These are phyloP conservation scores for Aspergillus brasiliensis DNA, from an alignment of 2,329 filamentous ascomycete genomes.

Conservation along the genomic window DNA sequence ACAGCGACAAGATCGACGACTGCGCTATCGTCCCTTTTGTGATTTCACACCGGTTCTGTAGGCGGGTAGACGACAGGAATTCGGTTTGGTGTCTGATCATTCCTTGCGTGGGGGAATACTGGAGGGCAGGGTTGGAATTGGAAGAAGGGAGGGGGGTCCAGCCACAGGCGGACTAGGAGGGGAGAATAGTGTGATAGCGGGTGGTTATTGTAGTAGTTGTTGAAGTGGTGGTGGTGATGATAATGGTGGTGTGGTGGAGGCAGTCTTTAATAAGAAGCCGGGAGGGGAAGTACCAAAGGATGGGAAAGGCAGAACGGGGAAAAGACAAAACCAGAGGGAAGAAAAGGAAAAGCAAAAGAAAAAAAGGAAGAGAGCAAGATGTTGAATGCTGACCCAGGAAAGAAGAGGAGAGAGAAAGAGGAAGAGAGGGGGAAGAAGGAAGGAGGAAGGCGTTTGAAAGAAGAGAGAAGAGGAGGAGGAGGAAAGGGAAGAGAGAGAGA, in stretches of 20 bases:
- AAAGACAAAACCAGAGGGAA: slow-evolving; percentile 26
- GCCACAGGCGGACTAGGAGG: slow-evolving; percentile 41
- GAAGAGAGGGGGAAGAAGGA: slow-evolving; percentile 7
- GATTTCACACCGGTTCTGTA: slow-evolving; percentile 47
- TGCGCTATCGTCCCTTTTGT: slow-evolving; percentile 44
- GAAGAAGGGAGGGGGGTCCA: slow-evolving; percentile 37
- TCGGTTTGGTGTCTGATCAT: slow-evolving; percentile 47
- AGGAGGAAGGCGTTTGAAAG: slow-evolving; percentile 20
- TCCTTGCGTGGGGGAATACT: slow-evolving; percentile 41
- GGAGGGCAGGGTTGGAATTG: slow-evolving; percentile 24
- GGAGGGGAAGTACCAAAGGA: slow-evolving; percentile 1
- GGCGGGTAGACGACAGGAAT: slow-evolving; percentile 43
- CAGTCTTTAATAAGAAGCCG: slow-evolving; percentile 7
- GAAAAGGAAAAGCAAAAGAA: slow-evolving; percentile 27
- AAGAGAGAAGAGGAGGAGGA: slow-evolving; percentile 23
- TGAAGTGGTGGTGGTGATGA: slow-evolving; percentile 8
- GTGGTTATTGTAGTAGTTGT: background rate
- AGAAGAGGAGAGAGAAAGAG: slow-evolving; percentile 3
- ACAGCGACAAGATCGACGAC: slow-evolving; percentile 27
- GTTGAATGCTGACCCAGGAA: slow-evolving; percentile 20
- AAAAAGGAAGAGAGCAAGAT: slow-evolving; percentile 21
- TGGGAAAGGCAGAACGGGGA: slow-evolving; percentile 16
- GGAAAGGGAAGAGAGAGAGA: slow-evolving; percentile 14
- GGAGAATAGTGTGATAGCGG: slow-evolving; percentile 10
- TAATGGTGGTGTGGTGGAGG: slow-evolving; percentile 6